phyloP scores from a whole-genome alignment of 2,329 filamentous ascomycete genomes.

The Calycina herbarum region DNA sequence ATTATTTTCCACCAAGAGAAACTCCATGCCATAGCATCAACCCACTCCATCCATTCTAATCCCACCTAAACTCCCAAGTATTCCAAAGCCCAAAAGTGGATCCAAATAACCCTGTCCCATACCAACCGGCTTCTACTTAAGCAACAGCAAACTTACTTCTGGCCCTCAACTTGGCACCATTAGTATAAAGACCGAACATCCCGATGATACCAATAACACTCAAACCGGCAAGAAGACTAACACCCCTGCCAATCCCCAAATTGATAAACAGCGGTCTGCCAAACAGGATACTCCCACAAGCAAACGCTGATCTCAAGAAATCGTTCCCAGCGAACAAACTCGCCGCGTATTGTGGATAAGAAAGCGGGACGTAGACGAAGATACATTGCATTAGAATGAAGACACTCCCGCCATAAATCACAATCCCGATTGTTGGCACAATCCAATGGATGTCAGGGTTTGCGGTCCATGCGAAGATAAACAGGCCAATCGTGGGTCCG shows the following conservation, averaged over 20 bases:
- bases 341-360: slow-evolving; percentile 57
- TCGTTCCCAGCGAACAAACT: slow-evolving; percentile 62
- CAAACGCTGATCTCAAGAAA: slow-evolving; percentile 57
- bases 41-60: background rate
- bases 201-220: slow-evolving; percentile 55
- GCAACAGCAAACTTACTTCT: slow-evolving; percentile 28
- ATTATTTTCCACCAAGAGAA: background rate
- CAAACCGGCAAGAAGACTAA: slow-evolving; percentile 56
- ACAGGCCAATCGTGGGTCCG: slow-evolving; percentile 58
- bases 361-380: slow-evolving; percentile 59
- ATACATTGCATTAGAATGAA: slow-evolving; percentile 61
- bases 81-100: background rate
- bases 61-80: background rate
- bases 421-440: slow-evolving; percentile 56
- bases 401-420: slow-evolving; percentile 51
- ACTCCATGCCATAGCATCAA: background rate
- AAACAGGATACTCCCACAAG: slow-evolving; percentile 60
- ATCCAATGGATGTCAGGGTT: slow-evolving; percentile 55
- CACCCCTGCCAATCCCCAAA: slow-evolving; percentile 58
- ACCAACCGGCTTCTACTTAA: background rate
- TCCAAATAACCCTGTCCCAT: background rate
- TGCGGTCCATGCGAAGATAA: slow-evolving; percentile 61
- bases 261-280: slow-evolving; percentile 59
- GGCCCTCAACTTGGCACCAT: slow-evolving; percentile 24
- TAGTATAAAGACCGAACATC: slow-evolving; percentile 36